A percentile compares a stretch with the other conserved stretches of the same genome.
phyloP scores from a whole-genome alignment of 2,329 filamentous ascomycete species.

The Gnomoniopsis sp. region DNA sequence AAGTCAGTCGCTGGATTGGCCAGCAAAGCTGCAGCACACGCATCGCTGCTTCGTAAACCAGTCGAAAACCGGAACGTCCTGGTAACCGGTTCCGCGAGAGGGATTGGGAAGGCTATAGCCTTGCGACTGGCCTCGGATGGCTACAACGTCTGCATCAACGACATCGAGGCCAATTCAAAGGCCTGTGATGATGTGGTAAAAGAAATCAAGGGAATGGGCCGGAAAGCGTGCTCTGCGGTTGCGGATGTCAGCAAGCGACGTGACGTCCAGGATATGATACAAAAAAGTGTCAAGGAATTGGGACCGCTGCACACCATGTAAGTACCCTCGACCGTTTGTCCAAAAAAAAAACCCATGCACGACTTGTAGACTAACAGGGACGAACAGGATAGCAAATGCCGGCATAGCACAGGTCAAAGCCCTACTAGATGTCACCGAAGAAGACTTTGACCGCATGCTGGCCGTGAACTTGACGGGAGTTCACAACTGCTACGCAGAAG shows the following conservation, averaged over 20 bases:
- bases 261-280: slow-evolving; percentile 50
- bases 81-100: slow-evolving; percentile 27
- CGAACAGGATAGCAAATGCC: slow-evolving; percentile 52
- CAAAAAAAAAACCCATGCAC: too few species aligned
- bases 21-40: not conserved
- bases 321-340: not conserved
- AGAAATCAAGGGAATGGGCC: slow-evolving; percentile 49
- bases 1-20: not conserved
- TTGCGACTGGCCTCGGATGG: slow-evolving; percentile 62
- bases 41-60: not conserved
- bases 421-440: slow-evolving; percentile 52
- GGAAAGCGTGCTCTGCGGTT: slow-evolving; percentile 50
- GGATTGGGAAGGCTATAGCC: slow-evolving; percentile 59
- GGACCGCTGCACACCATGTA: slow-evolving; percentile 41
- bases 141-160: slow-evolving; percentile 65
- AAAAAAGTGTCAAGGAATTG: slow-evolving; percentile 46
- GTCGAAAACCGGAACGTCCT: slow-evolving; percentile 16
- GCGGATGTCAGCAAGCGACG: slow-evolving; percentile 59
- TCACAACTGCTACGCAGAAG: slow-evolving; percentile 61
- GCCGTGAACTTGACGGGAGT: slow-evolving; percentile 63
- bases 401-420: slow-evolving; percentile 57
- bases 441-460: slow-evolving; percentile 58
- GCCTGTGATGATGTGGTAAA: slow-evolving; percentile 50
- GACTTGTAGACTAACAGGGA: too few species aligned
- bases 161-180: slow-evolving; percentile 49